Evolutionary conservation across 495 filamentous ascomycete genomes (phyloP), one percentile per base, ranked within the genome.

Genomic region (Lasiosphaeriaceae sp.): DNA sequence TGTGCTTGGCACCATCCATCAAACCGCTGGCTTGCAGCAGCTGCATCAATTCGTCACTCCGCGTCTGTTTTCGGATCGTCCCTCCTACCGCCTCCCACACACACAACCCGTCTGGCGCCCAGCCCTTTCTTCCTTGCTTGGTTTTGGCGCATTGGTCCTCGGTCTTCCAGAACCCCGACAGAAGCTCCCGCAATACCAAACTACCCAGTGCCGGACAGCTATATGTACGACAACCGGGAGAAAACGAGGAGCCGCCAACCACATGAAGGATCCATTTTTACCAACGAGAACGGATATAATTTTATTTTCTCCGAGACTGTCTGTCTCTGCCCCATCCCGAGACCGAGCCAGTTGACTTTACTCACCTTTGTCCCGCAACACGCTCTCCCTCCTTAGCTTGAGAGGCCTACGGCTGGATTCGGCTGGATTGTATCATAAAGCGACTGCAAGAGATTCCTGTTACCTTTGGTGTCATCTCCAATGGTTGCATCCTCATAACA

Each of bases 141-240:
- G n/a, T n/a, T 51, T 37, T 9, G 26, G 26, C 4, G 9, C 26
- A 31, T 51, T 51, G 21, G 47, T 47, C 43, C 29, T 20, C 23
- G 52, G 47, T 19, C 59, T 64, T 62, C 59, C 59, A 61, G 62
- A 62, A 64, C 39, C 20, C 39, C 29, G 37, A 52, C 34, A 58
- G 59, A 62, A 62, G 24, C 22, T 44, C 56, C 17, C 16, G 46
- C 31, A 21, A 34, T 17, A n/a, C 23, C 37, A 43, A 52, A 47
- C 41, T 47, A 39, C 46, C 20, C 43, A 53, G 54, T 21, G 22
- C 39, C 39, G 34, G 39, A 17, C 39, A 43, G 39, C 34, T 37
- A 14, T 35, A n/a, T 31, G 26, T 31, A 31, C 26, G 9, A 52
- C 26, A 20, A 31, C n/a, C 41, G 52, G 53, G 37, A 48, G 53